These are phyloP conservation scores for Candida adriatica DNA, from an alignment of 805 yeast genomes.

Conservation along the genomic window DNA sequence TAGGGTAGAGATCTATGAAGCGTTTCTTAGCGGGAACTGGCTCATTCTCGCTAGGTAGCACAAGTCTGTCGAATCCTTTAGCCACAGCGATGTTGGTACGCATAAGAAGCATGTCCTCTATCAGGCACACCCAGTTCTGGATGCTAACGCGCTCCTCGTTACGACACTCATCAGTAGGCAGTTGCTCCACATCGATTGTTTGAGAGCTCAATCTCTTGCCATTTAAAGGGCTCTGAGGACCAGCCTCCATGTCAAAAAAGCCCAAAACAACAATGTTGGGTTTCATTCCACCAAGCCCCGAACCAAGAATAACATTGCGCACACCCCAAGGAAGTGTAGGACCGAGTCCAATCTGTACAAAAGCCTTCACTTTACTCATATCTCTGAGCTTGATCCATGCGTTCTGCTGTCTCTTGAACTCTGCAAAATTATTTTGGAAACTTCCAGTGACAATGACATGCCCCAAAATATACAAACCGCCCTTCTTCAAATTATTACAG, in stretches of 20 bases:
- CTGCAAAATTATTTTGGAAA: slow-evolving; percentile 60
- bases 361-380: slow-evolving; percentile 74
- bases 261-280: slow-evolving; percentile 94
- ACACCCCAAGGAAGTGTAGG: slow-evolving; percentile 93
- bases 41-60: slow-evolving; percentile 48
- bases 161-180: slow-evolving; percentile 78
- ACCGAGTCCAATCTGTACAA: slow-evolving; percentile 87
- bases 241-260: slow-evolving; percentile 58
- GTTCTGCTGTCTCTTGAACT: slow-evolving; percentile 60
- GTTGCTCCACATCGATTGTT: slow-evolving; percentile 30
- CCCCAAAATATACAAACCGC: slow-evolving; percentile 88
- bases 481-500: slow-evolving; percentile 92
- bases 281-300: slow-evolving; percentile 98
- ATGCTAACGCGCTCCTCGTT: slow-evolving; percentile 63
- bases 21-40: slow-evolving; percentile 31
- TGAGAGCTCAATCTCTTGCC: slow-evolving; percentile 9
- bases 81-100: slow-evolving; percentile 93
- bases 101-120: slow-evolving; percentile 85
- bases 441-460: slow-evolving; percentile 72
- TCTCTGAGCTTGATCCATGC: slow-evolving; percentile 88
- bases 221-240: slow-evolving; percentile 14
- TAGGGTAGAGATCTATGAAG: slow-evolving; percentile 87
- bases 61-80: slow-evolving; percentile 66
- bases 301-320: slow-evolving; percentile 82
- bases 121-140: slow-evolving; percentile 83